Evolutionary conservation across 441 rosid genomes (phyloP).

Genomic region (Gossypium davidsonii): DNA sequence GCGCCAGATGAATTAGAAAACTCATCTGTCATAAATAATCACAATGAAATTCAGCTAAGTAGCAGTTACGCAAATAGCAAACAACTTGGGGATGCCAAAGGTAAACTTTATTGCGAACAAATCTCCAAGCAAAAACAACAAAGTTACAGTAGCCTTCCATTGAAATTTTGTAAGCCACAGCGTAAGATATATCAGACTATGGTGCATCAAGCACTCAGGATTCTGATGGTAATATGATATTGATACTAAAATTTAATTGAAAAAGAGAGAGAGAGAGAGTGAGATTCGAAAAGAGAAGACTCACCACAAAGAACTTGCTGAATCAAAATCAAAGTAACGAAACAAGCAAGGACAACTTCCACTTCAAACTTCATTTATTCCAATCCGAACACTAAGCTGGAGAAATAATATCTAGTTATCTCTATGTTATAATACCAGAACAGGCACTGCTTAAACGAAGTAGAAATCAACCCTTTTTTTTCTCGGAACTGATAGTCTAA

Average conservation of each 20-base stretch:
- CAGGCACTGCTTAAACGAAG: neutral
- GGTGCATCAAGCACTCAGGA: neutral
- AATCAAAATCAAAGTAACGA: constrained; percentile 42
- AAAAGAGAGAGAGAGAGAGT: neutral
- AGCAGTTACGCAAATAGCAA: neutral
- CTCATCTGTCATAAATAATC: constrained; percentile 34
- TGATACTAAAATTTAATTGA: neutral
- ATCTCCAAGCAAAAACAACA: neutral
- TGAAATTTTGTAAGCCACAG: neutral
- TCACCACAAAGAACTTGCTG: constrained; percentile 61
- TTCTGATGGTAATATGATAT: neutral
- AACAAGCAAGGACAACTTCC: constrained; percentile 33
- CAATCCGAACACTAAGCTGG: constrained; percentile 24
- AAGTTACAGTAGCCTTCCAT: neutral
- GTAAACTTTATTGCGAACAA: neutral
- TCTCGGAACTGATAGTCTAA: neutral
- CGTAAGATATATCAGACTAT: neutral
- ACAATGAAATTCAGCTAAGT: constrained; percentile 2
- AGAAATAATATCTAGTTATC: constrained; percentile 16
- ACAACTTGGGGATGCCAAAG: neutral
- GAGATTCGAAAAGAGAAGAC: constrained; percentile 17
- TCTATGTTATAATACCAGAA: constrained; percentile 2
- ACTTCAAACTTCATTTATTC: constrained; percentile 49
- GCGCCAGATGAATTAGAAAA: constrained; percentile 35
- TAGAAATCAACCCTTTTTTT: neutral